Percentiles rank a stretch among this genome's conserved stretches.
These are phyloP conservation scores for Mucor velutinosus DNA, from an alignment of 371 early-diverging fungal genomes.

Conservation along the genomic window DNA sequence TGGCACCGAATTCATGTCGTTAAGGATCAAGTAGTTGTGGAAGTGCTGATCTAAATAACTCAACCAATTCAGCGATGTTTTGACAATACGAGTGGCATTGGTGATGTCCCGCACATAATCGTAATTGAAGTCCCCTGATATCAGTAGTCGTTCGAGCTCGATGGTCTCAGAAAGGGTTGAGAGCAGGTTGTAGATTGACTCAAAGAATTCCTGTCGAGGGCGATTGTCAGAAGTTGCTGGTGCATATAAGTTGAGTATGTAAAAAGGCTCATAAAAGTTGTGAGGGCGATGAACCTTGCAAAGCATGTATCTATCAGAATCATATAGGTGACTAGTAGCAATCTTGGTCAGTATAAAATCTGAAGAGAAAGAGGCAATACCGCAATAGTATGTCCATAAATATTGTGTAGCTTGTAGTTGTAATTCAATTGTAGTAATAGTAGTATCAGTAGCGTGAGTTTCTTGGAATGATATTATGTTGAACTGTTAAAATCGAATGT, in stretches of 20 bases:
- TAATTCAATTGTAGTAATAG: neutral
- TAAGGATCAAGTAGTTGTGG: too few relatives aligned
- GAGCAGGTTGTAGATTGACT: neutral
- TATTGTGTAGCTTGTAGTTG: slow-evolving; percentile 5
- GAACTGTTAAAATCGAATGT: slow-evolving; percentile 2
- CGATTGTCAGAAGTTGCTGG: neutral
- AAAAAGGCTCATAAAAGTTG: slow-evolving; percentile 3
- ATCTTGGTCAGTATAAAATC: slow-evolving; percentile 7
- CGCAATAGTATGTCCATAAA: slow-evolving; percentile 8
- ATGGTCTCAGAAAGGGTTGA: too few relatives aligned
- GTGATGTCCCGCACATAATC: too few relatives aligned
- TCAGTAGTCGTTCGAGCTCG: too few relatives aligned
- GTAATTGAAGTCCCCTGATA: too few relatives aligned
- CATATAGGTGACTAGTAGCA: neutral
- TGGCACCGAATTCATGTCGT: too few relatives aligned
- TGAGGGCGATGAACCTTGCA: slow-evolving; percentile 7
- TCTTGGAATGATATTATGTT: slow-evolving; percentile 7
- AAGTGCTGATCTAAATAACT: too few relatives aligned
- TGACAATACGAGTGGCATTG: too few relatives aligned
- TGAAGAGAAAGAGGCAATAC: slow-evolving; percentile 2
- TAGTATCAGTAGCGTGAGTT: neutral
- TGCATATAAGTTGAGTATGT: slow-evolving; percentile 7
- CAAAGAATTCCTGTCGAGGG: neutral
- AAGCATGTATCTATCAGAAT: neutral
- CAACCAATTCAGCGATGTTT: too few relatives aligned